Evolutionary conservation across 2,329 filamentous ascomycete species (phyloP).

Genomic region (Myriosclerotinia scirpicola): DNA sequence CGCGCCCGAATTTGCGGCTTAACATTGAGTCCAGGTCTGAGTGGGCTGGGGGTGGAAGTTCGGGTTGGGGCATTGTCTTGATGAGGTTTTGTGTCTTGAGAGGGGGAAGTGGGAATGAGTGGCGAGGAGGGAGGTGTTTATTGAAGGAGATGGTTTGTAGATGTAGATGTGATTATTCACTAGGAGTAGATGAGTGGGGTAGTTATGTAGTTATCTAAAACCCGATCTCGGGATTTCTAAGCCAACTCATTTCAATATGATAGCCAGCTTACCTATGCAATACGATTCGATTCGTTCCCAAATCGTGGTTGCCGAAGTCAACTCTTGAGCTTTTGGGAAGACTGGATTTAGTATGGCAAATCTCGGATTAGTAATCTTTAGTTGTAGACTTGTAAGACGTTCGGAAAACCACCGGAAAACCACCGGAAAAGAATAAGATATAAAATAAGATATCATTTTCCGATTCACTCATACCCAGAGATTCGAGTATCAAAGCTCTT

Average conservation of each 20-base stretch:
- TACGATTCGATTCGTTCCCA: background rate
- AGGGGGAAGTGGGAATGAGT: background rate
- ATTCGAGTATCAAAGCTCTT: background rate
- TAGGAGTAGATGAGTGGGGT: slow-evolving; percentile 12
- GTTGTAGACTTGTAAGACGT: background rate
- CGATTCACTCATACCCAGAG: background rate
- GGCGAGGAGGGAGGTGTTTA: background rate
- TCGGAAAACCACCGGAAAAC: background rate
- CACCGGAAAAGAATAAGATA: background rate
- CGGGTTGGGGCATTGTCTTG: slow-evolving; percentile 39
- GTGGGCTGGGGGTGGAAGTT: slow-evolving; percentile 39
- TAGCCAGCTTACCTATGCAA: background rate
- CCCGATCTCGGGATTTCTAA: slow-evolving; percentile 15
- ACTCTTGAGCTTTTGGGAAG: background rate
- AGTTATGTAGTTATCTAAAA: slow-evolving; percentile 6
- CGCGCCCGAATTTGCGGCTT: slow-evolving; percentile 73
- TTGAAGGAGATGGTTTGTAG: background rate
- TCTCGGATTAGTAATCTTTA: background rate
- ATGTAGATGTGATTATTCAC: background rate
- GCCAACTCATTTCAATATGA: slow-evolving; percentile 9
- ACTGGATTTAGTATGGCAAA: background rate
- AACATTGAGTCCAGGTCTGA: slow-evolving; percentile 55
- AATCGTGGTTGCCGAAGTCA: background rate
- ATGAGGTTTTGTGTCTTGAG: slow-evolving; percentile 1
- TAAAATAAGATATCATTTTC: background rate